Evolutionary conservation across 164 flowering plant species (phyloP).

Genomic region (Berberis vulgaris): DNA sequence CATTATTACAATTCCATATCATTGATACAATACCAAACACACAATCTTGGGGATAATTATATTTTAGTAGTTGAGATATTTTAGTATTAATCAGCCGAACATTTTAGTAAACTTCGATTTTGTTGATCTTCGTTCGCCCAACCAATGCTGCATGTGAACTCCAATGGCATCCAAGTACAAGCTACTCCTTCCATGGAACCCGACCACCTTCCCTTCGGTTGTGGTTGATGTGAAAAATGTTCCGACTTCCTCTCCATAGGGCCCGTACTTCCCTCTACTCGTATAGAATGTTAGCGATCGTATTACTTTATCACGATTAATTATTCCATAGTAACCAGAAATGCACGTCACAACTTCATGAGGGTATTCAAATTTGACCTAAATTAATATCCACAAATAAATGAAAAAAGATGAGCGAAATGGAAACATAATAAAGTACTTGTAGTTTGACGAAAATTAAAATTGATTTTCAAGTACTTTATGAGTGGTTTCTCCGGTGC

Average conservation of each 20-base stretch:
- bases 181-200: slow-evolving; percentile 80
- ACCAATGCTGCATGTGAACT: slow-evolving; percentile 83
- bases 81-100: slow-evolving; percentile 14
- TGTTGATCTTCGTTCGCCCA: slow-evolving; percentile 23
- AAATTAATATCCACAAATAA: neutral
- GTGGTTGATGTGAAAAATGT: slow-evolving; percentile 56
- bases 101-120: slow-evolving; percentile 23
- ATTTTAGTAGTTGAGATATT: too few relatives aligned
- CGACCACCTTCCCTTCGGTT: slow-evolving; percentile 75
- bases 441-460: neutral
- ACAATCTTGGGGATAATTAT: too few relatives aligned
- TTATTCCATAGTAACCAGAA: slow-evolving; percentile 51
- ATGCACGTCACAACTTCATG: slow-evolving; percentile 60
- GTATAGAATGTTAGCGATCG: slow-evolving; percentile 59
- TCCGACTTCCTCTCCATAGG: slow-evolving; percentile 72
- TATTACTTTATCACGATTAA: slow-evolving; percentile 30
- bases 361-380: slow-evolving; percentile 64
- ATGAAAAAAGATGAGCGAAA: too few relatives aligned
- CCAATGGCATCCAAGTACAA: slow-evolving; percentile 74
- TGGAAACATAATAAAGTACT: neutral
- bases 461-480: slow-evolving; percentile 24
- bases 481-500: slow-evolving; percentile 33
- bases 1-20: too few relatives aligned
- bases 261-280: slow-evolving; percentile 61
- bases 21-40: too few relatives aligned